Evolutionary conservation across 345 rosid genomes (phyloP), one percentile per base, ranked within the genome.

Genomic region (Aquilaria malaccensis): DNA sequence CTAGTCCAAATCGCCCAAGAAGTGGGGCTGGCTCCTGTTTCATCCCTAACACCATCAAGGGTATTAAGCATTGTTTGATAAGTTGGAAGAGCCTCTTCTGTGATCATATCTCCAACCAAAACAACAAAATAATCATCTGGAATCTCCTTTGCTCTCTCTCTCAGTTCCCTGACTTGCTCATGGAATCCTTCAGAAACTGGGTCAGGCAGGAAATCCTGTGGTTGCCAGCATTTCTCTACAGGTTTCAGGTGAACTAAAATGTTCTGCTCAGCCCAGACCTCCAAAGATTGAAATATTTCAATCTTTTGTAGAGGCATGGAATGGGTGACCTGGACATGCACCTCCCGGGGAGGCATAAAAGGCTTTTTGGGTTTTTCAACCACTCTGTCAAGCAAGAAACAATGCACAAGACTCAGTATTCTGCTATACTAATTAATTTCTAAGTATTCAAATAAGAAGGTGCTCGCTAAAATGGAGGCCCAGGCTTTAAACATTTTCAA

Each of bases 141-240:
- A 48, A 90, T 70, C 73, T 85, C 97, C 70, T 71, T 84, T 13
- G 95, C 82, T 67, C 97, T 83, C 69, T 79, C 86, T 72, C 95
- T 80, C 31, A 90, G 68, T 74, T 86, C 99, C 61, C 56, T 83
- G 6, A 94, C 89, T 78, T 90, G 92, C 12, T 94, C 97, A 11
- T 85, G 69, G 50, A 93, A 90, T 50, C 90, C 97, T 49, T 87
- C 89, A 0, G 88, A 84, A 13, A 84, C 79, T 49, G 99, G 85
- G 61, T 88, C 97, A 0, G 97, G 99, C 63, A 94, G 82, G 74
- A 87, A 87, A 72, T 88, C 96, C 67, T 87, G 92, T 32, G 97
- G 92, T 55, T 90, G 97, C 99, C 99, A 90, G 31, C 90, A 83
- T 48, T 94, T 86, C 79, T 90, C 96, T 9, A 94, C 99, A 5